phyloP scores from a whole-genome alignment of 1,139 yeast species.

The Yamadazyma dendronema region DNA sequence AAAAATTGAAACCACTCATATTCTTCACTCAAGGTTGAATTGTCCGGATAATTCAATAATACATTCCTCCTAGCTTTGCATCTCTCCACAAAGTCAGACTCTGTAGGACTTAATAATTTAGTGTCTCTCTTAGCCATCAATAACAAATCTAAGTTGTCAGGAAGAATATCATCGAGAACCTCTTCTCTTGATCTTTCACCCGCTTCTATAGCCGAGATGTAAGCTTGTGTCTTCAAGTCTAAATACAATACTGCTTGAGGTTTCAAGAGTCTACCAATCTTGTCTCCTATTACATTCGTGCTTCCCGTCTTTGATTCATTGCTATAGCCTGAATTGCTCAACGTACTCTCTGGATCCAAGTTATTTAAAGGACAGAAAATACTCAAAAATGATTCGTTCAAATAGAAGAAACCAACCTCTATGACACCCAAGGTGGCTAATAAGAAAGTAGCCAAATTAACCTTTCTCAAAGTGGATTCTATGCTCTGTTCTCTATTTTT shows the following conservation, averaged over 20 bases:
- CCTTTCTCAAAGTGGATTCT: slow-evolving; percentile 72
- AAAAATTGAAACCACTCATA: slow-evolving; percentile 34
- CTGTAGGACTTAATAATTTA: slow-evolving; percentile 58
- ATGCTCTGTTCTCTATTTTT: slow-evolving; percentile 62
- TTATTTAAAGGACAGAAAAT: slow-evolving; percentile 72
- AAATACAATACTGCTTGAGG: slow-evolving; percentile 76
- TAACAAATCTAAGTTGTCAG: slow-evolving; percentile 56
- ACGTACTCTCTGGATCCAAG: slow-evolving; percentile 41
- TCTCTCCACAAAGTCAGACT: slow-evolving; percentile 65
- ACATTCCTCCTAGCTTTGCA: slow-evolving; percentile 68
- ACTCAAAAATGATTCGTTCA: slow-evolving; percentile 79
- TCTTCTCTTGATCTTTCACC: slow-evolving; percentile 67
- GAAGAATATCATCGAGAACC: slow-evolving; percentile 74
- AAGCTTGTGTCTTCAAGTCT: slow-evolving; percentile 93
- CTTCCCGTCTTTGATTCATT: slow-evolving; percentile 37
- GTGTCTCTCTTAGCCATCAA: slow-evolving; percentile 24
- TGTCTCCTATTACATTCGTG: slow-evolving; percentile 37
- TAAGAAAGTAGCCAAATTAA: slow-evolving; percentile 82
- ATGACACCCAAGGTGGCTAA: slow-evolving; percentile 81
- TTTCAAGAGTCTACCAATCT: slow-evolving; percentile 63
- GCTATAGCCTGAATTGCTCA: slow-evolving; percentile 33
- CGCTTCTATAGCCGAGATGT: slow-evolving; percentile 80
- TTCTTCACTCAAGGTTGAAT: slow-evolving; percentile 39
- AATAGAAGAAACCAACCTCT: slow-evolving; percentile 82
- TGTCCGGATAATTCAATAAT: slow-evolving; percentile 49